Percentiles rank a stretch among this genome's conserved stretches.
These are phyloP conservation scores for Botrytis medusae DNA, from an alignment of 2,329 filamentous ascomycete genomes.

Conservation along the genomic window DNA sequence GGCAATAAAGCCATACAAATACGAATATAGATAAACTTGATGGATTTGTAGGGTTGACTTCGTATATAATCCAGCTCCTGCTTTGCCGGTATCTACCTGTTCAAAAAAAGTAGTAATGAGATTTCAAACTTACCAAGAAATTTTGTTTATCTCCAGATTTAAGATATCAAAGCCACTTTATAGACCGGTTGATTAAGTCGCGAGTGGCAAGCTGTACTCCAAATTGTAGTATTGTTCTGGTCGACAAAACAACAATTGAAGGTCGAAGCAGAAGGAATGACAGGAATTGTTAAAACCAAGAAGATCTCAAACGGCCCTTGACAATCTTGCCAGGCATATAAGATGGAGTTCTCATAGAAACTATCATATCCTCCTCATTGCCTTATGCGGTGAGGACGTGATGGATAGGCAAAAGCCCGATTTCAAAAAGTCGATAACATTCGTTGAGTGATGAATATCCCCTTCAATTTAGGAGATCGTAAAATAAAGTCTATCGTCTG, in stretches of 20 bases:
- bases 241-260: not conserved
- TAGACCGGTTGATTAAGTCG: no score
- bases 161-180: not conserved
- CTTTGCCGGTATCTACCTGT: not conserved
- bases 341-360: not conserved
- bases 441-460: not conserved
- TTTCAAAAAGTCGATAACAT: not conserved
- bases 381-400: not conserved
- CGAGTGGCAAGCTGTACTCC: not conserved
- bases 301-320: not conserved
- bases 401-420: not conserved
- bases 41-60: no score
- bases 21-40: not conserved
- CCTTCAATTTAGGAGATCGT: not conserved
- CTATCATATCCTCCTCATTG: slow-evolving; percentile 6
- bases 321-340: not conserved
- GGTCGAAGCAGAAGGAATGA: not conserved
- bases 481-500: not conserved
- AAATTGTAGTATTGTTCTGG: not conserved
- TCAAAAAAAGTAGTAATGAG: not conserved
- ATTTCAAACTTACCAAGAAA: not conserved
- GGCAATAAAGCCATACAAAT: not conserved
- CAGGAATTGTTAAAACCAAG: not conserved
- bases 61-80: not conserved
- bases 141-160: not conserved